Percentiles rank a stretch among this genome's conserved stretches.
Conservation (phyloP, 495 filamentous ascomycete genomes). For the Lepraria neglecta region DNA sequence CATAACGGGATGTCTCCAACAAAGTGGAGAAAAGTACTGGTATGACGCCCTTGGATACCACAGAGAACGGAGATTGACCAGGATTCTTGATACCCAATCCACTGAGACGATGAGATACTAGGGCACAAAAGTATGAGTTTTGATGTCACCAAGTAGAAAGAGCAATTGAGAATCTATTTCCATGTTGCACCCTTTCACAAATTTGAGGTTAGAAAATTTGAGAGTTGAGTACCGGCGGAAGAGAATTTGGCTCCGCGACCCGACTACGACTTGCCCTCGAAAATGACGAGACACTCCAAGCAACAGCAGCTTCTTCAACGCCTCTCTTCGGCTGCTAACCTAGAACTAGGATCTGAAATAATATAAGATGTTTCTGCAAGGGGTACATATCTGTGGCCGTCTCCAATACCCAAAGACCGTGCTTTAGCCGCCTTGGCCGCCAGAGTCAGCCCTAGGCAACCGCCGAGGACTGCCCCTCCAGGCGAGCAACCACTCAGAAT, state of each 20-base stretch:
- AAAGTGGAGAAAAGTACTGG: background rate
- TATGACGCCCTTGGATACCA: background rate
- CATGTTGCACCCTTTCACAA: too few relatives aligned
- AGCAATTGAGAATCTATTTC: background rate
- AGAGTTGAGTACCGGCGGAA: too few relatives aligned
- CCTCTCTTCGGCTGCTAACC: too few relatives aligned
- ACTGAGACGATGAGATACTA: background rate
- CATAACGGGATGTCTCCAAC: background rate
- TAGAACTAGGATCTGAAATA: too few relatives aligned
- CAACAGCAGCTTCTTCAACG: too few relatives aligned
- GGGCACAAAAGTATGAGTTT: background rate
- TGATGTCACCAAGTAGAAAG: background rate
- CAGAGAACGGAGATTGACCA: too few relatives aligned
- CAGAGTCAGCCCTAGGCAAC: constrained; percentile 15
- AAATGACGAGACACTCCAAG: too few relatives aligned
- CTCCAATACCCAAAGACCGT: background rate
- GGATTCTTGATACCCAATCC: background rate
- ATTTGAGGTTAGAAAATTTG: too few relatives aligned
- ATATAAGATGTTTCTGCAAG: too few relatives aligned
- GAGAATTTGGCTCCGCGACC: too few relatives aligned
- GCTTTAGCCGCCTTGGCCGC: constrained; percentile 11
- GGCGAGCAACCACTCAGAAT: constrained; percentile 6
- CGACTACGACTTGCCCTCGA: too few relatives aligned
- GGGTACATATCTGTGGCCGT: too few relatives aligned
- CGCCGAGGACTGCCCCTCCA: constrained; percentile 12